Evolutionary conservation across 495 filamentous ascomycete genomes (phyloP).

Genomic region (Tuber melanosporum): DNA sequence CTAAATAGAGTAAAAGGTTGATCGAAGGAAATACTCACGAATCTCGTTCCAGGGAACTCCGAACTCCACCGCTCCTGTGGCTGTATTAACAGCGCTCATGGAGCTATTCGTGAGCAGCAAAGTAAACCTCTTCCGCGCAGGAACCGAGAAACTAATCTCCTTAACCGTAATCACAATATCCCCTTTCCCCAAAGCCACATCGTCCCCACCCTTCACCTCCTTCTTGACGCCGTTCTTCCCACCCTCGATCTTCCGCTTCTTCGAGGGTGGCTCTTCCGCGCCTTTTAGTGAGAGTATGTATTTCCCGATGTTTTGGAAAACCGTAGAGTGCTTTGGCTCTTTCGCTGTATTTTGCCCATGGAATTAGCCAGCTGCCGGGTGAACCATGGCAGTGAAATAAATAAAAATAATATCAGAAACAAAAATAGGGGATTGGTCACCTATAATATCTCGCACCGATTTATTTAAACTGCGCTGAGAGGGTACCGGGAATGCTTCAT

Average conservation of each 20-base stretch:
- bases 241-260: slow-evolving; percentile 37
- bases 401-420: not conserved
- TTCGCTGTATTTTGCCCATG: slow-evolving; percentile 18
- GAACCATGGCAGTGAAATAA: not conserved
- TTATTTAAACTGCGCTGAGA: slow-evolving; percentile 31
- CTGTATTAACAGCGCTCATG: slow-evolving; percentile 61
- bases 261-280: slow-evolving; percentile 10
- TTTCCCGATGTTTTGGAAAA: slow-evolving; percentile 36
- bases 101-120: slow-evolving; percentile 63
- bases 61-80: slow-evolving; percentile 61
- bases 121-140: slow-evolving; percentile 85
- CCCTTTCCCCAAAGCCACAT: slow-evolving; percentile 14
- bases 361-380: slow-evolving; percentile 2
- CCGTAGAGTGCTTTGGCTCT: slow-evolving; percentile 33
- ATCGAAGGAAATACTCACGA: slow-evolving; percentile 50
- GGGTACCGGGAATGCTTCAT: slow-evolving; percentile 36
- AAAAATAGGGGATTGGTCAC: slow-evolving; percentile 16
- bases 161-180: slow-evolving; percentile 34
- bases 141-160: slow-evolving; percentile 48
- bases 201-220: slow-evolving; percentile 16
- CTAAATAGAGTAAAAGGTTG: not conserved
- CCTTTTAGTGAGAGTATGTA: slow-evolving; percentile 33
- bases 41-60: slow-evolving; percentile 65
- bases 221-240: slow-evolving; percentile 25
- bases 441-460: slow-evolving; percentile 36